These are phyloP conservation scores for Epichloe gansuensis DNA, from an alignment of 2,329 filamentous ascomycete genomes.

Conservation along the genomic window DNA sequence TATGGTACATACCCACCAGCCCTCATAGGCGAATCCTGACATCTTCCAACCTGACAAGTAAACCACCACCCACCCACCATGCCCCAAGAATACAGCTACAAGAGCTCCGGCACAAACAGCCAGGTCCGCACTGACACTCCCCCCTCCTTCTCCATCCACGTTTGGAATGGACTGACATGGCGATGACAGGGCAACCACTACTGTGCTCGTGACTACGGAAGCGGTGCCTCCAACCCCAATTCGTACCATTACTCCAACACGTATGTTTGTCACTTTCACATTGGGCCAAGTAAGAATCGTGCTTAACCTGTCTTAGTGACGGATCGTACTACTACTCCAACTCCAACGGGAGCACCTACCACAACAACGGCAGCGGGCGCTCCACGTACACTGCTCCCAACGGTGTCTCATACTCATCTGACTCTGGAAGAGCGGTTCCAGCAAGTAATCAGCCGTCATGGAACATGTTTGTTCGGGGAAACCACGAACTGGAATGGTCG, in stretches of 20 bases:
- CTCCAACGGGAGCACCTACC: slow-evolving; percentile 53
- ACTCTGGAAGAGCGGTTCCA: neutral
- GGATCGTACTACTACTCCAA: slow-evolving; percentile 67
- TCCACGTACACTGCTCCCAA: slow-evolving; percentile 47
- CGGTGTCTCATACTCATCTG: neutral
- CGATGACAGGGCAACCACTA: slow-evolving; percentile 52
- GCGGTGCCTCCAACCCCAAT: slow-evolving; percentile 41
- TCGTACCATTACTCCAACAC: slow-evolving; percentile 56
- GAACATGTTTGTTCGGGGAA: neutral
- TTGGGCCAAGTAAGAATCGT: no score
- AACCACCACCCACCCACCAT: slow-evolving; percentile 3
- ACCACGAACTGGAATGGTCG: neutral
- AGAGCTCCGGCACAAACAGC: slow-evolving; percentile 47
- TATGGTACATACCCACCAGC: no score
- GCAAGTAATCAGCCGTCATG: slow-evolving; percentile 1
- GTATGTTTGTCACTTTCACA: slow-evolving; percentile 16
- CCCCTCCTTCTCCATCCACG: neutral
- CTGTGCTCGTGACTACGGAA: slow-evolving; percentile 51
- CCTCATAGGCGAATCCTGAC: neutral
- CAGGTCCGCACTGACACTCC: slow-evolving; percentile 29
- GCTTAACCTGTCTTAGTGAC: slow-evolving; percentile 25
- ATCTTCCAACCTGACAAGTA: neutral
- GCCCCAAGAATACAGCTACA: slow-evolving; percentile 26
- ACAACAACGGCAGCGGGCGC: slow-evolving; percentile 46
- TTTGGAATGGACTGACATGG: neutral